A percentile compares a stretch with the other conserved stretches of the same genome.
phyloP scores from a whole-genome alignment of 2,329 filamentous ascomycete species.

The Apiospora malaysiana region DNA sequence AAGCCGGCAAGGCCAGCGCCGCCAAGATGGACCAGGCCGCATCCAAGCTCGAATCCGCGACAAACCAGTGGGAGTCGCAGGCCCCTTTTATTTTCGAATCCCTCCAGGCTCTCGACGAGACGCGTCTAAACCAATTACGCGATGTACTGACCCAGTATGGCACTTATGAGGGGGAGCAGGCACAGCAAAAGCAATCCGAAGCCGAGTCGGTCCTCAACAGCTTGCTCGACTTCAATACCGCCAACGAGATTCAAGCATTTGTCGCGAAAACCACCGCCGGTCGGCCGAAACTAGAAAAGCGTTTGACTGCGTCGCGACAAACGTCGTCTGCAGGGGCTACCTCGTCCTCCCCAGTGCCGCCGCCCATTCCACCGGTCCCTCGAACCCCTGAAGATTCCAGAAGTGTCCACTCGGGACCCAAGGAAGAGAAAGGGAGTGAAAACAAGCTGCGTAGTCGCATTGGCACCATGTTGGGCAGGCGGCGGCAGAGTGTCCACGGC shows the following conservation, averaged over 20 bases:
- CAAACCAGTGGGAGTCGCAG: constrained; percentile 89
- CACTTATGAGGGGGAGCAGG: constrained; percentile 88
- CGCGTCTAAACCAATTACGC: constrained; percentile 84
- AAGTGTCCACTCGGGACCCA: constrained; percentile 53
- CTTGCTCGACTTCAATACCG: constrained; percentile 84
- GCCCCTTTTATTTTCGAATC: constrained; percentile 95
- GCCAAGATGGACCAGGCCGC: constrained; percentile 79
- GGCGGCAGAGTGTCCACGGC: constrained; percentile 70
- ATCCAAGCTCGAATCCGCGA: constrained; percentile 76
- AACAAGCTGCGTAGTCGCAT: constrained; percentile 67
- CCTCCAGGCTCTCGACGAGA: constrained; percentile 89
- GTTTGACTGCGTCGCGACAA: constrained; percentile 37
- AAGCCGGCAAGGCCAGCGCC: constrained; percentile 76
- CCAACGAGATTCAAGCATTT: constrained; percentile 84
- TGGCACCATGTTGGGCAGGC: constrained; percentile 71
- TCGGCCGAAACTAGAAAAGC: constrained; percentile 50
- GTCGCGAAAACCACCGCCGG: constrained; percentile 50
- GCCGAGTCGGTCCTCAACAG: constrained; percentile 82
- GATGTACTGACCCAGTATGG: constrained; percentile 92
- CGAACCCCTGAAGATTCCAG: constrained; percentile 42
- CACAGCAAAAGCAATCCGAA: constrained; percentile 75
- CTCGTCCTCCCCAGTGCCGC: constrained; percentile 14
- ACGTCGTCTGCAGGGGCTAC: not conserved
- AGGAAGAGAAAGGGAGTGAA: constrained; percentile 51
- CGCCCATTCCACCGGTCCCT: constrained; percentile 27